These are phyloP conservation scores for Tetragonia tetragonoides DNA, from an alignment of 148 eudicot genomes.

Conservation along the genomic window DNA sequence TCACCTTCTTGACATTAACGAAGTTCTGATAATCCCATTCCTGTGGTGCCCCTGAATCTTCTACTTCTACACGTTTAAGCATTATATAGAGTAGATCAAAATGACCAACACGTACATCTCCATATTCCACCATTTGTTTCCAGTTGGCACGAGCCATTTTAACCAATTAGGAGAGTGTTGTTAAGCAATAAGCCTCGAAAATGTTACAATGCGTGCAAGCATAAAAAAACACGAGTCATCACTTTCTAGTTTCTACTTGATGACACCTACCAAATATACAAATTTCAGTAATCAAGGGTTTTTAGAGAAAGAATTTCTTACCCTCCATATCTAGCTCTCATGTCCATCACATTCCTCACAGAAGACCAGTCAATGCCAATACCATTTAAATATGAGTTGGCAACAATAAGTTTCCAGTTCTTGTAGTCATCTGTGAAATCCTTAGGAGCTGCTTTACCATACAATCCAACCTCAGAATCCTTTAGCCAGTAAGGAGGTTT, in stretches of 20 bases:
- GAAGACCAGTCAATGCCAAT: constrained; percentile 66
- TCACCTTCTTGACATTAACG: neutral
- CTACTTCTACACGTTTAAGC: too few relatives aligned
- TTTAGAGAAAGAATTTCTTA: constrained; percentile 26
- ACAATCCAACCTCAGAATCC: constrained; percentile 53
- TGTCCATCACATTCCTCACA: constrained; percentile 80
- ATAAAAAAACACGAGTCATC: neutral
- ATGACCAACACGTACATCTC: neutral
- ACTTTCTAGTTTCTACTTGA: neutral
- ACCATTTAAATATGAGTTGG: constrained; percentile 55
- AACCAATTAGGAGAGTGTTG: neutral
- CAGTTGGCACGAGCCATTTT: neutral
- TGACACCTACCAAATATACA: neutral
- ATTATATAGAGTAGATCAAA: neutral
- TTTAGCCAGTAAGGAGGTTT: constrained; percentile 63
- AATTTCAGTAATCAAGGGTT: neutral
- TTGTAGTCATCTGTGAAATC: constrained; percentile 56
- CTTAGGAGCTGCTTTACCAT: constrained; percentile 64
- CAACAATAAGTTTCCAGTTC: constrained; percentile 60
- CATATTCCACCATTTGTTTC: too few relatives aligned
- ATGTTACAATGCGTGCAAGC: neutral
- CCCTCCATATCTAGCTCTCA: constrained; percentile 83
- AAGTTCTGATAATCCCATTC: neutral
- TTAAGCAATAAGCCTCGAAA: neutral
- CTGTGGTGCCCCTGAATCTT: neutral